Evolutionary conservation across 139 green algal genomes (phyloP).

Genomic region (Coelastrella sp.): DNA sequence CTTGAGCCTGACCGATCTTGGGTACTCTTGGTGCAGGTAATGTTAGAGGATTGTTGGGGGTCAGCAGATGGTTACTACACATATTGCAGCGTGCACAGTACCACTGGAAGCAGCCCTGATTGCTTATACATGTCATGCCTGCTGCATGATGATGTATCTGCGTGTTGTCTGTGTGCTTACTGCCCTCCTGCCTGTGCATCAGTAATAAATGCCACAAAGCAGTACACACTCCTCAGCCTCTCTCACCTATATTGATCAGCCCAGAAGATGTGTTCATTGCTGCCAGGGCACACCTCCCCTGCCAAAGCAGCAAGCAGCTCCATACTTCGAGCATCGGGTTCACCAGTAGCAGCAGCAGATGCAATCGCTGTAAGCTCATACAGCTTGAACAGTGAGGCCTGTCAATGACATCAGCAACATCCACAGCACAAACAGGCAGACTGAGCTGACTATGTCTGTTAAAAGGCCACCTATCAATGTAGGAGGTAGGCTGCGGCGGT

Average conservation of each 20-base stretch:
- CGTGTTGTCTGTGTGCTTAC: too few species aligned
- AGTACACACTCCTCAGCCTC: neutral
- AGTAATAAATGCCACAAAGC: neutral
- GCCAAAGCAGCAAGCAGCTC: constrained; percentile 55
- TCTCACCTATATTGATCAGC: neutral
- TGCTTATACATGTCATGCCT: neutral
- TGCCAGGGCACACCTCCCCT: constrained; percentile 43
- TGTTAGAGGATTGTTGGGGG: too few species aligned
- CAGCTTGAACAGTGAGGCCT: constrained; percentile 52
- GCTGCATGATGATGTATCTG: too few species aligned
- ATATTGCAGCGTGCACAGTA: too few species aligned
- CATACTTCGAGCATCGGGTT: constrained; percentile 46
- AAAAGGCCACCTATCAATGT: neutral
- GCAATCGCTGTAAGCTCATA: constrained; percentile 52
- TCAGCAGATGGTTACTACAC: too few species aligned
- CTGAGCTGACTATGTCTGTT: neutral
- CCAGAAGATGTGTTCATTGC: constrained; percentile 53
- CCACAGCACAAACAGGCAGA: neutral
- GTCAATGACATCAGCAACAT: neutral
- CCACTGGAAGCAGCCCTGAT: too few species aligned
- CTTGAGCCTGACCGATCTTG: too few species aligned
- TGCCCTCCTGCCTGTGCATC: neutral
- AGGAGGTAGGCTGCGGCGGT: neutral
- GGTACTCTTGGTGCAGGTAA: too few species aligned
- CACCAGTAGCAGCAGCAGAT: constrained; percentile 38